phyloP scores from a whole-genome alignment of 768 basidiomycete genomes.

The Boletellus ananiceps region DNA sequence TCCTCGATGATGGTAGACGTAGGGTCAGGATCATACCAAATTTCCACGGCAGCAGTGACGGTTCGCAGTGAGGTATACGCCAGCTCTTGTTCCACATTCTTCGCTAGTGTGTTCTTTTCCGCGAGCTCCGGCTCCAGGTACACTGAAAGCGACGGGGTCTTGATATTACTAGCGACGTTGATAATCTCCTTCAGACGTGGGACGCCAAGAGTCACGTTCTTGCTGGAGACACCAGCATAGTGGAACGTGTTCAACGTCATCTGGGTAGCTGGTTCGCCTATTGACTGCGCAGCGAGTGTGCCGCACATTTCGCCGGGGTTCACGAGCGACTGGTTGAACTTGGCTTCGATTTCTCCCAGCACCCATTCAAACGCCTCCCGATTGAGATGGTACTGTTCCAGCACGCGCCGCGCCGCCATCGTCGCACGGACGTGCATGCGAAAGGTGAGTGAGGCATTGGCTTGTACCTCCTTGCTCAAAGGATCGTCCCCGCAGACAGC shows the following conservation, averaged over 20 bases:
- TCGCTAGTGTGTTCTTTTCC: conserved; percentile 58
- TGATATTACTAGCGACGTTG: conserved; percentile 98
- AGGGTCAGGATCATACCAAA: conserved; percentile 96
- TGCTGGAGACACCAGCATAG: conserved; percentile 99
- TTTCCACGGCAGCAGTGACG: conserved; percentile 92
- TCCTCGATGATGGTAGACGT: conserved; percentile 93
- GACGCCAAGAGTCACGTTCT: conserved; percentile 99
- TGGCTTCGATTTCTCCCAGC: conserved; percentile 87
- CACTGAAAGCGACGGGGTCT: conserved; percentile 94
- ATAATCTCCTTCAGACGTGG: conserved; percentile 99
- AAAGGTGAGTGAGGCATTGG: conserved; percentile 89
- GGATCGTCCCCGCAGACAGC: conserved; percentile 84
- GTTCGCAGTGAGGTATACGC: conserved; percentile 92
- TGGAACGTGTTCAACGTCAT: conserved; percentile 99
- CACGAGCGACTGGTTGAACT: conserved; percentile 89
- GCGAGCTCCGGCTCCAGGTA: conserved; percentile 76
- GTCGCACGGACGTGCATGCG: conserved; percentile 89
- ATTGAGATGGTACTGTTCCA: conserved; percentile 86
- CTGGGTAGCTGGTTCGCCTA: conserved; percentile 98
- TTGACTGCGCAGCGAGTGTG: conserved; percentile 95
- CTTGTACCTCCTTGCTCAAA: conserved; percentile 73
- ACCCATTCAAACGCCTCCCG: conserved; percentile 98
- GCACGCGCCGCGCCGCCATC: conserved; percentile 79
- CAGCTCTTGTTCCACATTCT: conserved; percentile 88
- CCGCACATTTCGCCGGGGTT: conserved; percentile 99